These are phyloP conservation scores for Macrocybe sp. DNA, from an alignment of 1,284 basidiomycete species.

Conservation along the genomic window DNA sequence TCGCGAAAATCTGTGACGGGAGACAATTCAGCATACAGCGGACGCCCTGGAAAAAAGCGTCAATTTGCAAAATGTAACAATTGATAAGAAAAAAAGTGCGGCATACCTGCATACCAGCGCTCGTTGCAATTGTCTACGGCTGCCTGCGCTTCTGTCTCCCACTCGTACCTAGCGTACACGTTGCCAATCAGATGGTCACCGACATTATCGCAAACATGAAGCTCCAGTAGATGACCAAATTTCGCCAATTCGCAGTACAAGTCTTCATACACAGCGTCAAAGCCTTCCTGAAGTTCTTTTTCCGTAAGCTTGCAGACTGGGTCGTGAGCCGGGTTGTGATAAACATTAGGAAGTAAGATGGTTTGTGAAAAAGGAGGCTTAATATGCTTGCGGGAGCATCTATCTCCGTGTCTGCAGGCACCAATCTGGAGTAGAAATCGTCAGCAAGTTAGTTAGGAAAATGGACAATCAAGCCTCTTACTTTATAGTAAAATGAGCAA, in stretches of 20 bases:
- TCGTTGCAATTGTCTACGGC: constrained; percentile 94
- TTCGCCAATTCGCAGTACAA: constrained; percentile 90
- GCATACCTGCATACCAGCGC: constrained; percentile 94
- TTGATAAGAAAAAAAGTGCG: constrained; percentile 5
- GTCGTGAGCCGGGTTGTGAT: constrained; percentile 95
- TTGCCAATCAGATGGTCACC: constrained; percentile 99
- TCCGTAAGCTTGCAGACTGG: constrained; percentile 83
- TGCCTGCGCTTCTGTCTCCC: constrained; percentile 95
- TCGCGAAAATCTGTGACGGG: constrained; percentile 99
- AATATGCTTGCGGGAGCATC: constrained; percentile 97
- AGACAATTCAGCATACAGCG: constrained; percentile 96
- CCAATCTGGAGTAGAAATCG: constrained; percentile 61
- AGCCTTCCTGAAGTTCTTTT: constrained; percentile 90
- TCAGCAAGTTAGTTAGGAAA: constrained; percentile 5
- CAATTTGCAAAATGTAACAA: background rate
- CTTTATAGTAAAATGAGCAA: constrained; percentile 95
- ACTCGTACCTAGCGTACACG: constrained; percentile 97
- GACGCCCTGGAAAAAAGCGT: constrained; percentile 59
- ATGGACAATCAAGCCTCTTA: constrained; percentile 25
- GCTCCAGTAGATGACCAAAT: constrained; percentile 92
- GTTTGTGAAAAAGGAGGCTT: constrained; percentile 97
- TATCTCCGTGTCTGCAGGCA: constrained; percentile 93
- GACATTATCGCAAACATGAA: constrained; percentile 99
- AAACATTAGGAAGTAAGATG: constrained; percentile 97
- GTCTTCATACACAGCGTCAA: constrained; percentile 97